Evolutionary conservation across 768 basidiomycete genomes (phyloP).

Genomic region (Paxillus ammoniavirescens): DNA sequence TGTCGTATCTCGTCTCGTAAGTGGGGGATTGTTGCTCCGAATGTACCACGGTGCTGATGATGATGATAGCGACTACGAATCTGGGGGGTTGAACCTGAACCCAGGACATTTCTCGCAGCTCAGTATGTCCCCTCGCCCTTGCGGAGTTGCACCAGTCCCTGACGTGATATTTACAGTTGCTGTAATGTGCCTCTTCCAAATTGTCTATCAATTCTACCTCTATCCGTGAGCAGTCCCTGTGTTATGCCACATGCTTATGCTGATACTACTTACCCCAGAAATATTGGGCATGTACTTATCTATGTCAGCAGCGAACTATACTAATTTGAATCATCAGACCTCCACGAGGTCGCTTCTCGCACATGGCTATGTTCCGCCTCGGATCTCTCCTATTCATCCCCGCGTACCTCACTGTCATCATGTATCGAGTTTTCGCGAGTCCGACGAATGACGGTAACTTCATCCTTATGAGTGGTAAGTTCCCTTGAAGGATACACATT

Average conservation of each 20-base stretch:
- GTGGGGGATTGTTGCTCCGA: background rate
- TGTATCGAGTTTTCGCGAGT: slow-evolving; percentile 74
- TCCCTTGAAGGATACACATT: slow-evolving; percentile 4
- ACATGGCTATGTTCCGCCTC: slow-evolving; percentile 86
- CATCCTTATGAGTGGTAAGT: slow-evolving; percentile 77
- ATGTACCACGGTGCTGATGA: background rate
- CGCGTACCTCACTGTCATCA: slow-evolving; percentile 76
- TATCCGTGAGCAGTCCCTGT: slow-evolving; percentile 65
- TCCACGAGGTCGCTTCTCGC: slow-evolving; percentile 79
- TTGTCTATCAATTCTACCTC: slow-evolving; percentile 87
- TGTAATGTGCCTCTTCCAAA: slow-evolving; percentile 92
- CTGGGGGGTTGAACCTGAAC: slow-evolving; percentile 89
- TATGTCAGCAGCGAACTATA: background rate
- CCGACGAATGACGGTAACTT: slow-evolving; percentile 67
- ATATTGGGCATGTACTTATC: slow-evolving; percentile 52
- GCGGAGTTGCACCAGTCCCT: slow-evolving; percentile 3
- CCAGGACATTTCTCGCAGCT: slow-evolving; percentile 92
- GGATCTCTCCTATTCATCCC: slow-evolving; percentile 87
- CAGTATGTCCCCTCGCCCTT: slow-evolving; percentile 45
- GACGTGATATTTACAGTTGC: slow-evolving; percentile 54
- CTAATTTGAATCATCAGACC: slow-evolving; percentile 45
- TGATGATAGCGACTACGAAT: slow-evolving; percentile 61
- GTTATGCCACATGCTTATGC: background rate
- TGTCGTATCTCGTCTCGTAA: slow-evolving; percentile 76
- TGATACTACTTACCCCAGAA: slow-evolving; percentile 36